Percentiles rank a stretch among this genome's conserved stretches.
Evolutionary conservation across 192 early-diverging fungal species (phyloP).

Genomic region (Backusella westeae): DNA sequence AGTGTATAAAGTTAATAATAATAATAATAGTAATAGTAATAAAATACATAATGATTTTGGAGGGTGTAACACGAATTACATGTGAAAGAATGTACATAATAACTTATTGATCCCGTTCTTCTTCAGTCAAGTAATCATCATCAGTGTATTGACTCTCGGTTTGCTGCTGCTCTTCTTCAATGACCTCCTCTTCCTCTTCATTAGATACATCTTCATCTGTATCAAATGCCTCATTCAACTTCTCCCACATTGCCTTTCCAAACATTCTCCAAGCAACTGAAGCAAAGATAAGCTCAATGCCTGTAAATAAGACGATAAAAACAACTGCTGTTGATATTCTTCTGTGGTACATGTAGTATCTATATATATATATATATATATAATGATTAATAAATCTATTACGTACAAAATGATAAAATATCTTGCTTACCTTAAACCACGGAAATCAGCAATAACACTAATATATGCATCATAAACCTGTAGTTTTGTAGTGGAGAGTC

Average conservation of each 20-base stretch:
- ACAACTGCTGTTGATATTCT: slow-evolving; percentile 42
- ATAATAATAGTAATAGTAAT: neutral
- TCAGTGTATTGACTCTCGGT: neutral
- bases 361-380: neutral
- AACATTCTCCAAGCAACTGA: slow-evolving; percentile 46
- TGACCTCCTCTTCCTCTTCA: neutral
- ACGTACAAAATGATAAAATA: no score
- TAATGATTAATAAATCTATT: neutral
- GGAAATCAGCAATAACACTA: slow-evolving; percentile 55
- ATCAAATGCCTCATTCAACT: slow-evolving; percentile 8
- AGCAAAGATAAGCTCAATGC: slow-evolving; percentile 48
- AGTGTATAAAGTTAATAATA: neutral
- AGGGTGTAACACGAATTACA: neutral
- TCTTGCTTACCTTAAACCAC: slow-evolving; percentile 48
- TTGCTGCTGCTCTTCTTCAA: neutral
- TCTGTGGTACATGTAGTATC: slow-evolving; percentile 56
- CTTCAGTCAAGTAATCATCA: slow-evolving; percentile 6
- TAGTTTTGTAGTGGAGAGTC: slow-evolving; percentile 39
- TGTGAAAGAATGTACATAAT: neutral
- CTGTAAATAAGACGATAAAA: slow-evolving; percentile 45
- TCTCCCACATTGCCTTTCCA: slow-evolving; percentile 23
- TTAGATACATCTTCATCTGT: neutral
- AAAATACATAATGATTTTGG: neutral
- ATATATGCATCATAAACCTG: slow-evolving; percentile 51
- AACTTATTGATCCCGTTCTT: neutral